Evolutionary conservation across 2,329 filamentous ascomycete species (phyloP).

Genomic region (Epichloe sylvatica): DNA sequence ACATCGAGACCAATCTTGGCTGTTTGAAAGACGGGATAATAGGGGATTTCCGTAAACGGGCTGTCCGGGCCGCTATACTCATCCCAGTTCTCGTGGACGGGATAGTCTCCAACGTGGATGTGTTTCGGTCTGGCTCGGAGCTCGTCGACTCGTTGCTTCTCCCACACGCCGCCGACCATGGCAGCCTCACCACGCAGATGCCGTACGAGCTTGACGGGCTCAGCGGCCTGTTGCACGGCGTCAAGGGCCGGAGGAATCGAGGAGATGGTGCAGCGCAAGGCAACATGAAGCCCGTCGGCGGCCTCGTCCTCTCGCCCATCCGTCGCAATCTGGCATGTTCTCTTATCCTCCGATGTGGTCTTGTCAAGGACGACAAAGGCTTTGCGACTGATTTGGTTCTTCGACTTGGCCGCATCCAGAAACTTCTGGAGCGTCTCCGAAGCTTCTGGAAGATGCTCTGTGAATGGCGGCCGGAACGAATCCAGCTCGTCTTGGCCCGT

Average conservation of each 20-base stretch:
- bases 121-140: neutral
- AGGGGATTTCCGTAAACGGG: neutral
- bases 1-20: neutral
- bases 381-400: neutral
- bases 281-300: neutral
- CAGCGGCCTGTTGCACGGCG: neutral
- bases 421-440: neutral
- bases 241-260: neutral
- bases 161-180: neutral
- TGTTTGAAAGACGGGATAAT: neutral
- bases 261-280: neutral
- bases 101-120: neutral
- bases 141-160: neutral
- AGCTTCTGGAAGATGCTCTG: neutral
- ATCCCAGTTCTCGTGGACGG: neutral
- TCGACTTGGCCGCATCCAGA: neutral
- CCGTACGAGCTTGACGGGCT: neutral
- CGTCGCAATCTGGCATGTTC: neutral
- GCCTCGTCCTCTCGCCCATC: neutral
- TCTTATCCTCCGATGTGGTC: neutral
- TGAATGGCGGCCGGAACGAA: neutral
- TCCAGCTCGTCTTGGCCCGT: neutral
- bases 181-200: neutral
- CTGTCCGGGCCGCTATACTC: neutral
- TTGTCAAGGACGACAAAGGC: conserved; percentile 1